Percentiles rank a stretch among this genome's conserved stretches.
Evolutionary conservation across 257 asterid species (phyloP).

Genomic region (Asclepias syriaca): DNA sequence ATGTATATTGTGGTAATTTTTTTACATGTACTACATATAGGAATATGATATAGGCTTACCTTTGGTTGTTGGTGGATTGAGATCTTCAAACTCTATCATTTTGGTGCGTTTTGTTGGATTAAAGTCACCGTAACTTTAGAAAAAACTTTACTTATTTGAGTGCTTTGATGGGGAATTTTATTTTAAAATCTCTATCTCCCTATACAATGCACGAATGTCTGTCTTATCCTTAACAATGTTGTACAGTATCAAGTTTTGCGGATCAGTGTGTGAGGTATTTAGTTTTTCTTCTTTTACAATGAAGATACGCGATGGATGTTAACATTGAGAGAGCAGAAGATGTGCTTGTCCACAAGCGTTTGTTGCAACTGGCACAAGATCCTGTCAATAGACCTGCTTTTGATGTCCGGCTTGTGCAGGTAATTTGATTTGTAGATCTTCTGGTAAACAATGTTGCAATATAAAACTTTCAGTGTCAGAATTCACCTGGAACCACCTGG

Average conservation of each 20-base stretch:
- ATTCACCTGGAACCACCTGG: not conserved
- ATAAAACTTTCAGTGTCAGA: not conserved
- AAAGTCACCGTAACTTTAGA: not conserved
- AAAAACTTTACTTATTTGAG: not conserved
- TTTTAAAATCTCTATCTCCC: not conserved
- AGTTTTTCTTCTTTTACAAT: slow-evolving; percentile 23
- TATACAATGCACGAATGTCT: not conserved
- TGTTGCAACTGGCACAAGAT: slow-evolving; percentile 80
- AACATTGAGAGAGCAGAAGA: slow-evolving; percentile 94
- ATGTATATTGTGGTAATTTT: not conserved
- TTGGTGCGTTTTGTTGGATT: not conserved
- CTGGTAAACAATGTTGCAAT: not conserved
- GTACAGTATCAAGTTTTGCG: slow-evolving; percentile 10
- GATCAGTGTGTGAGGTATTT: slow-evolving; percentile 19
- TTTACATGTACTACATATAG: not conserved
- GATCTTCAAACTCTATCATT: not conserved
- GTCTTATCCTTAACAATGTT: not conserved
- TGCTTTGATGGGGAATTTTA: not conserved
- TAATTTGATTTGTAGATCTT: slow-evolving; percentile 21
- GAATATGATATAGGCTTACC: not conserved
- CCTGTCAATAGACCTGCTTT: slow-evolving; percentile 86
- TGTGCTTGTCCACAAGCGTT: slow-evolving; percentile 79
- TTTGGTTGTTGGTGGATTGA: not conserved
- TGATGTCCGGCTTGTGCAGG: slow-evolving; percentile 97
- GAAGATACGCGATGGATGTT: slow-evolving; percentile 95